phyloP scores from a whole-genome alignment of 441 rosid genomes.

The Hypseocharis bilobata region DNA sequence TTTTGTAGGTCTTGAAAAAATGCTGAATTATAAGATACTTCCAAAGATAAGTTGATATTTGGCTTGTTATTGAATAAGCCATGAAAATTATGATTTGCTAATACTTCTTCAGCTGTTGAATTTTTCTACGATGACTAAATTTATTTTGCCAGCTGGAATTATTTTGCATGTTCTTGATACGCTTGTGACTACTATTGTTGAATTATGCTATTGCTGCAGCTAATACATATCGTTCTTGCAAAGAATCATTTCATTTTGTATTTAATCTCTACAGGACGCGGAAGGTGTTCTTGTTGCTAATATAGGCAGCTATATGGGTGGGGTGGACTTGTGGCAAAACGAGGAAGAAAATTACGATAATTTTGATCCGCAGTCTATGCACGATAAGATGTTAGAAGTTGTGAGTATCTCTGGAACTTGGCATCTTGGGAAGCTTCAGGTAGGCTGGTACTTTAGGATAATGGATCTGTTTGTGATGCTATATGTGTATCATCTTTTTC shows the following conservation, averaged over 20 bases:
- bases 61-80: not conserved
- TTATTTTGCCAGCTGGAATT: not conserved
- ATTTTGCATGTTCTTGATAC: not conserved
- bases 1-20: not conserved
- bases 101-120: not conserved
- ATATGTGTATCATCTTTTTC: not conserved
- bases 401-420: constrained; percentile 95
- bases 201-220: constrained; percentile 2
- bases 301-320: constrained; percentile 99
- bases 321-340: constrained; percentile 94
- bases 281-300: constrained; percentile 95
- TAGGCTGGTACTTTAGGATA: constrained; percentile 19
- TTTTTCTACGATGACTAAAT: not conserved
- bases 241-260: constrained; percentile 16
- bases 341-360: constrained; percentile 82
- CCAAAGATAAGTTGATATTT: not conserved
- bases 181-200: not conserved
- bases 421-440: constrained; percentile 99
- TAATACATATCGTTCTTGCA: not conserved
- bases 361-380: constrained; percentile 93
- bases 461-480: not conserved
- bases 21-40: not conserved
- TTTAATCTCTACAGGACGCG: constrained; percentile 52
- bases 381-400: constrained; percentile 82
- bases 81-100: not conserved